Evolutionary conservation across 306 rosid genomes (phyloP), one percentile per base, ranked within the genome.

Genomic region (Echinosophora koreensis): DNA sequence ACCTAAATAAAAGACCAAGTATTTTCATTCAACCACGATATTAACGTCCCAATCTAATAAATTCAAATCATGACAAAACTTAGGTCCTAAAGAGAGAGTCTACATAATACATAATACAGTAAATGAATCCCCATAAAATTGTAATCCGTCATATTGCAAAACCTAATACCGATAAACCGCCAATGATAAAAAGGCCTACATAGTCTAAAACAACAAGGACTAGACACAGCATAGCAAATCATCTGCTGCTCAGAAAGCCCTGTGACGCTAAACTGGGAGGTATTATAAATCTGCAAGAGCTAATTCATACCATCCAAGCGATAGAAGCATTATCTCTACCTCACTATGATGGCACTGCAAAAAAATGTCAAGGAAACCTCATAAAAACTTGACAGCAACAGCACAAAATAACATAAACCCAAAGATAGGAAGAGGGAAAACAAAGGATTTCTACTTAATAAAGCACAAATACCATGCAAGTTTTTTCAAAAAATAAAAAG

Each of bases 271-370:
- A 61, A 27, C 18, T 0, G 12, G 17, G 42, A 67, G 71, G 37
- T 44, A 52, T 2, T 47, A 58, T 9, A 46, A 30, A 49, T 16
- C 66, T 2, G 27, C 38, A 34, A 38, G 13, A 54, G 66, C 82
- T 51, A 32, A 10, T 51, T n/a, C 55, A 6, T 17, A 1, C 14
- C 17, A 5, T 42, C 77, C 77, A 73, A 66, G 68, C 37, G 42
- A 77, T 8, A 57, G 3, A n/a, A 39, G 50, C 51, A 78, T 32
- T 13, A 32, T 46, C 12, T 18, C 5, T 9, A 41, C 55, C 74
- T 62, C 12, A 56, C 65, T 81, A 87, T 17, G 90, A 84, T 18
- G 90, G 90, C 90, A 87, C 90, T 87, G 86, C 80, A 80, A 64
- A 22, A 42, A 17, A 38, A 4, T 18, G 22, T 73, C 62, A 72